phyloP scores from a whole-genome alignment of 2,329 filamentous ascomycete species.

The Penicillium sclerotiorum region DNA sequence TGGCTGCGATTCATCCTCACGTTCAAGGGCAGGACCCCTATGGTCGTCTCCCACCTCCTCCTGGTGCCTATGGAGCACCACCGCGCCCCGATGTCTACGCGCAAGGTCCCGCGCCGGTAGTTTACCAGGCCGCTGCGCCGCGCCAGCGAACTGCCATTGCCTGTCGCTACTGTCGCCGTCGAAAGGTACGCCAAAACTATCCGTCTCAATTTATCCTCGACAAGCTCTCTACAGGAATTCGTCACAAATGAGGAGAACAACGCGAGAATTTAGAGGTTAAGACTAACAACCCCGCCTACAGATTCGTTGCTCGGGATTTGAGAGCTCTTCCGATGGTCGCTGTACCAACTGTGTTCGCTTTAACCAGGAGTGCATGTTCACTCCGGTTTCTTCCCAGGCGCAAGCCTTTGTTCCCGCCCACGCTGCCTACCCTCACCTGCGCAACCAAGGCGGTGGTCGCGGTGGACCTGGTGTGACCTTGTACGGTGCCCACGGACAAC shows the following conservation, averaged over 20 bases:
- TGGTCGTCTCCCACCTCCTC: conserved; percentile 47
- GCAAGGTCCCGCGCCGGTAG: conserved; percentile 40
- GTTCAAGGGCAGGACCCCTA: conserved; percentile 48
- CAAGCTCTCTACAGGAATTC: no score
- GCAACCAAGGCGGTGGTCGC: conserved; percentile 40
- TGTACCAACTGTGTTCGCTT: conserved; percentile 74
- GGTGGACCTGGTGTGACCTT: conserved; percentile 44
- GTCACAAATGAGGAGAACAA: no score
- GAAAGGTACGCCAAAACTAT: conserved; percentile 51
- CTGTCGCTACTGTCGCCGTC: conserved; percentile 55
- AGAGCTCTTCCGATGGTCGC: conserved; percentile 69
- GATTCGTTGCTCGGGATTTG: conserved; percentile 77
- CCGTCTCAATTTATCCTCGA: no score
- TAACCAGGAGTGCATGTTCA: conserved; percentile 77
- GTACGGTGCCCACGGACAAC: conserved; percentile 55
- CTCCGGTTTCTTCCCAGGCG: conserved; percentile 71
- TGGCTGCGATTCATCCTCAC: conserved; percentile 47
- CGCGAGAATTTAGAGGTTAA: background rate
- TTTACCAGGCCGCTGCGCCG: conserved; percentile 50
- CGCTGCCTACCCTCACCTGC: conserved; percentile 62
- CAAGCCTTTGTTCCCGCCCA: conserved; percentile 75
- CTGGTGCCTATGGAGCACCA: conserved; percentile 35
- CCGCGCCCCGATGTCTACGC: conserved; percentile 48
- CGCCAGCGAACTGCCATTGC: conserved; percentile 56
- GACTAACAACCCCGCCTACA: conserved; percentile 33